phyloP scores from a whole-genome alignment of 116 monocot species.

The Thalassia testudinum region DNA sequence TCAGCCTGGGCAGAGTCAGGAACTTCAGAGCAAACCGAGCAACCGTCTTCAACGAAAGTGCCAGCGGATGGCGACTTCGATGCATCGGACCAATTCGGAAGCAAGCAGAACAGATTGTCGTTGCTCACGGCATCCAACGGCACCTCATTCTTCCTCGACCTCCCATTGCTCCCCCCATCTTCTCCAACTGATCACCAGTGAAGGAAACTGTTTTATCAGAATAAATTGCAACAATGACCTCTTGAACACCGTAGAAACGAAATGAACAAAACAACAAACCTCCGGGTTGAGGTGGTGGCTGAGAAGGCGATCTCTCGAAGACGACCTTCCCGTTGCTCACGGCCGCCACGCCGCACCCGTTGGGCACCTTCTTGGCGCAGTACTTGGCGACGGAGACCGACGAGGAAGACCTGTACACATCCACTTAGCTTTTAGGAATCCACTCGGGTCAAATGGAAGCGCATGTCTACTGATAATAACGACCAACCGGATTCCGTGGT shows the following conservation, averaged over 20 bases:
- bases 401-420: no score
- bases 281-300: neutral
- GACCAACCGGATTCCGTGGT: slow-evolving; percentile 18
- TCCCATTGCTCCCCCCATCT: no score
- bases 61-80: neutral
- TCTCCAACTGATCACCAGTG: no score
- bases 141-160: no score
- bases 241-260: no score
- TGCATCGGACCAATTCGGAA: neutral
- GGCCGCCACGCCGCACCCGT: slow-evolving; percentile 32
- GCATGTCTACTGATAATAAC: no score
- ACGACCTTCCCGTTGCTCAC: slow-evolving; percentile 53
- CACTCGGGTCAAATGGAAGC: no score
- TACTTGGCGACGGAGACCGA: slow-evolving; percentile 39
- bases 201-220: no score
- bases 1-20: neutral
- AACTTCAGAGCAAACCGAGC: neutral
- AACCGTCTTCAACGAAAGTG: neutral
- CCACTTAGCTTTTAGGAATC: neutral
- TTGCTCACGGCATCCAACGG: no score
- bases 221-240: no score
- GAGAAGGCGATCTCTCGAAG: slow-evolving; percentile 24
- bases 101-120: no score
- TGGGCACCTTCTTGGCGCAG: slow-evolving; percentile 37
- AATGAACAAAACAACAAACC: no score